Base-by-base conservation (phyloP, 2,329 filamentous ascomycete species). In the Diaporthe sp. region DNA sequence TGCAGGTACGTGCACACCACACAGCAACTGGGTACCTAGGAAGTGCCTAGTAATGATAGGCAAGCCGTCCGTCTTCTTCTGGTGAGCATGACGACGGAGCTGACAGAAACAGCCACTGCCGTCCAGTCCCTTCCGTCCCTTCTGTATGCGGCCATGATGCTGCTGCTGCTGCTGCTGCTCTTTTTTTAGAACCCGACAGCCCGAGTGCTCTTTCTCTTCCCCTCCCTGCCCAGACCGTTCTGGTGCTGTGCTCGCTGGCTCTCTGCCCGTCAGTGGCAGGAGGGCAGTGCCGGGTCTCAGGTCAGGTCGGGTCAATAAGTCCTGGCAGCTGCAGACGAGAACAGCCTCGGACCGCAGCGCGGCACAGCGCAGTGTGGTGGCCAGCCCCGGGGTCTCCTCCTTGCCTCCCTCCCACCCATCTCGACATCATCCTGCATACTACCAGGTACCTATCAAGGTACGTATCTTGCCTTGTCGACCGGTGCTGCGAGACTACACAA, bases 151-250 rank as follows among this genome's bases (percentile, higher is more conserved):
- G 65, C 47, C 65, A 53, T 55, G 49, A 12, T 39, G 31, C n/a
- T 42, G 25, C 42, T 65, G 34, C 34, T 34, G 31, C 60, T 47
- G 47, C 44, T 25, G 25, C 63, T 39, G 47, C 58, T 73, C 55
- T 73, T 72, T 72, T 65, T 73, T 73, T 73, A 73, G 71, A 73
- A 34, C 22, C 31, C 58, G 58, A 37, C 58, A 53, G 71, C 58
- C 22, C 34, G 57, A 47, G 22, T 65, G 47, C 63, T 68, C 44
- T 39, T 51, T 42, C 22, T 49, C 53, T 37, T 42, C n/a, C 31
- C 31, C 22, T 51, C n/a, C n/a, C 58, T 61, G 58, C 37, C 37
- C 58, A 17, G 22, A n/a, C 37, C 58, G 37, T 10, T n/a, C 22
- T 42, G 37, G 58, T 61, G 58, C 60, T 63, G 60, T 17, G 39